Evolutionary conservation across 306 rosid genomes (phyloP).

Genomic region (Begonia masoniana): DNA sequence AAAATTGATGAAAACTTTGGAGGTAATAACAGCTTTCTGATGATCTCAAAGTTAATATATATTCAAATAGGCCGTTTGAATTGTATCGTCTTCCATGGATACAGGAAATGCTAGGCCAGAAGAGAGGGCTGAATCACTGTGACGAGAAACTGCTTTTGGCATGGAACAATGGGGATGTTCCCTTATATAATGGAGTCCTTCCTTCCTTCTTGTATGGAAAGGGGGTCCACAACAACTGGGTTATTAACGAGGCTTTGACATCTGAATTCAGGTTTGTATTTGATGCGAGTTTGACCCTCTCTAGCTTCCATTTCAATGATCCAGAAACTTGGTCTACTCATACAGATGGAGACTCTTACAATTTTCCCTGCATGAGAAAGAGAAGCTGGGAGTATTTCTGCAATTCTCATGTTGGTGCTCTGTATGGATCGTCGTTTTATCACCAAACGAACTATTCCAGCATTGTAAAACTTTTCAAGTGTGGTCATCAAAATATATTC

Average conservation of each 20-base stretch:
- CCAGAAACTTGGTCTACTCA: slow-evolving; percentile 16
- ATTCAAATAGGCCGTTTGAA: slow-evolving; percentile 15
- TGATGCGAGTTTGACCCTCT: slow-evolving; percentile 69
- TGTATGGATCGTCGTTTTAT: slow-evolving; percentile 58
- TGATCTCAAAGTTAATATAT: slow-evolving; percentile 5
- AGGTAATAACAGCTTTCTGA: slow-evolving; percentile 41
- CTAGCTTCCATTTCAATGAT: slow-evolving; percentile 39
- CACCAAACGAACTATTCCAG: slow-evolving; percentile 34
- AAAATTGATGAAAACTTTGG: slow-evolving; percentile 20
- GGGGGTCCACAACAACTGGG: slow-evolving; percentile 68
- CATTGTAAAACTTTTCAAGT: slow-evolving; percentile 41
- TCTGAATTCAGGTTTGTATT: slow-evolving; percentile 69
- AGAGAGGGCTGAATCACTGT: slow-evolving; percentile 37
- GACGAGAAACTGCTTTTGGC: slow-evolving; percentile 49
- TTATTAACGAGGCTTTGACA: slow-evolving; percentile 64
- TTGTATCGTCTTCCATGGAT: slow-evolving; percentile 25
- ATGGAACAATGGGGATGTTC: slow-evolving; percentile 61
- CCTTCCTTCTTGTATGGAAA: slow-evolving; percentile 83
- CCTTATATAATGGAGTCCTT: slow-evolving; percentile 76
- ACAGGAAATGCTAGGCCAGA: slow-evolving; percentile 38
- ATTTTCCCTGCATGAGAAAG: slow-evolving; percentile 22
- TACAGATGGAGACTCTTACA: slow-evolving; percentile 16
- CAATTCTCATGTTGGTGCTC: slow-evolving; percentile 41
- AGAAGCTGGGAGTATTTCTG: slow-evolving; percentile 72
- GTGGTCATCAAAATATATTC: slow-evolving; percentile 34